Conservation (phyloP, 805 yeast species). For the Nakazawaea peltata region DNA sequence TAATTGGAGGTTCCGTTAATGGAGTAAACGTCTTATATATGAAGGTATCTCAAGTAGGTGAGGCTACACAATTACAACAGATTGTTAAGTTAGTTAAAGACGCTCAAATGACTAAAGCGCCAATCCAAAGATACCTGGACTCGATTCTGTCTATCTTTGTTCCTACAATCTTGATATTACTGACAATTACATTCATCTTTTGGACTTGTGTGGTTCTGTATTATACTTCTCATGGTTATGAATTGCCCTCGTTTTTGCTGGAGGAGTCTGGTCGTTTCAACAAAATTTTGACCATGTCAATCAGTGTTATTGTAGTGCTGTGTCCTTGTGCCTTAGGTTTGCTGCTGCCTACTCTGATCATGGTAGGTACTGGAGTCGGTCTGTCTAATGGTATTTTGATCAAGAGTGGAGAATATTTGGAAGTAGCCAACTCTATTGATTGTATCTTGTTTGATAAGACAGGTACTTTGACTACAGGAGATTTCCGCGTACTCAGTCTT, state of each 20-base stretch:
- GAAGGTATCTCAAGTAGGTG: constrained; percentile 64
- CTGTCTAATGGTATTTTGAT: constrained; percentile 84
- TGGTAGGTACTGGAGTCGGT: constrained; percentile 98
- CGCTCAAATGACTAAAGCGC: constrained; percentile 85
- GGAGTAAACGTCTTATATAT: constrained; percentile 67
- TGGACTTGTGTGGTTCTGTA: constrained; percentile 43
- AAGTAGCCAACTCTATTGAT: constrained; percentile 55
- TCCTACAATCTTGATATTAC: constrained; percentile 56
- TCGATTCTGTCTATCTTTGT: constrained; percentile 79
- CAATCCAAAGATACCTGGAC: constrained; percentile 87
- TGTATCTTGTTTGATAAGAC: constrained; percentile 87
- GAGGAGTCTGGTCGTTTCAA: constrained; percentile 16
- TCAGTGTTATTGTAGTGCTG: constrained; percentile 92
- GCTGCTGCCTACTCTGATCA: constrained; percentile 97
- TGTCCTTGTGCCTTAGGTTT: constrained; percentile 98
- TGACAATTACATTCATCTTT: constrained; percentile 54
- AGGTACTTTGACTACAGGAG: constrained; percentile 87
- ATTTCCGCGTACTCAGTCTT: no score
- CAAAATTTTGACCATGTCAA: constrained; percentile 56
- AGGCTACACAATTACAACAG: constrained; percentile 78
- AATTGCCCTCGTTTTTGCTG: constrained; percentile 20
- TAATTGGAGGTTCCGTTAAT: constrained; percentile 90
- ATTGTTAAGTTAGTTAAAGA: constrained; percentile 81
- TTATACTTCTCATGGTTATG: constrained; percentile 6
- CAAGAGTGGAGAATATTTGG: constrained; percentile 89